Base-by-base conservation (phyloP, 805 yeast genomes). In the Cyberlindnera nakhonratchasimensis region DNA sequence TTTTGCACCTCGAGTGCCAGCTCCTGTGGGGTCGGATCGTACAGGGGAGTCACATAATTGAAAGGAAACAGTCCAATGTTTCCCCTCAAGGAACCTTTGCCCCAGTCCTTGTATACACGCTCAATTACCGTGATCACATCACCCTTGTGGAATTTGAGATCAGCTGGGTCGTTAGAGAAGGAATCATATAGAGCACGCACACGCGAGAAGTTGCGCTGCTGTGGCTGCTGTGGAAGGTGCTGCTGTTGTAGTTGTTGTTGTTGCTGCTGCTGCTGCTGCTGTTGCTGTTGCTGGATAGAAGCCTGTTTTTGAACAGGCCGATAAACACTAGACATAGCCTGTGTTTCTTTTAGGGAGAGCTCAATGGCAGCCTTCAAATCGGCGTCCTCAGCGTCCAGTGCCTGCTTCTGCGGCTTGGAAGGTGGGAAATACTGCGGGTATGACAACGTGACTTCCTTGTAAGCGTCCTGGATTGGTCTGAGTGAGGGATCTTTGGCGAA, bases 51-150 rank as follows among this genome's bases (percentile, higher is more conserved):
- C 1, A 93, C 98, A 58, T 93, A 91, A 60, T 91, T 91, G 45
- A 86, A 74, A 0, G 99, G 99, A 63, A 91, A 89, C 12, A 93
- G 82, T 16, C 99, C 99, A 38, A 80, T 71, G 41, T 73, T 74
- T 6, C 96, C 96, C 41, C 76, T 72, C 39, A 91, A 65, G 6
- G 91, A 77, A 13, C 99, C 99, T 51, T 87, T 75, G 83, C 96
- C 86, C 99, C 99, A 91, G 58, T 91, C 98, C 48, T 86, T 74
- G 61, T 89, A 90, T 6, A 86, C 95, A 13, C 83, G 74, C 54
- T 90, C 98, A 26, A 90, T 70, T 1, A 93, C 96, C 1, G 83
- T 82, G 37, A 91, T 90, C 12, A 87, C 70, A 58, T 91, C 98
- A 30, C 96, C 97, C 55, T 81, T 81, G 37, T 80, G 71, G 65